Conservation (phyloP, 495 filamentous ascomycete species). For the Neurospora sp. region DNA sequence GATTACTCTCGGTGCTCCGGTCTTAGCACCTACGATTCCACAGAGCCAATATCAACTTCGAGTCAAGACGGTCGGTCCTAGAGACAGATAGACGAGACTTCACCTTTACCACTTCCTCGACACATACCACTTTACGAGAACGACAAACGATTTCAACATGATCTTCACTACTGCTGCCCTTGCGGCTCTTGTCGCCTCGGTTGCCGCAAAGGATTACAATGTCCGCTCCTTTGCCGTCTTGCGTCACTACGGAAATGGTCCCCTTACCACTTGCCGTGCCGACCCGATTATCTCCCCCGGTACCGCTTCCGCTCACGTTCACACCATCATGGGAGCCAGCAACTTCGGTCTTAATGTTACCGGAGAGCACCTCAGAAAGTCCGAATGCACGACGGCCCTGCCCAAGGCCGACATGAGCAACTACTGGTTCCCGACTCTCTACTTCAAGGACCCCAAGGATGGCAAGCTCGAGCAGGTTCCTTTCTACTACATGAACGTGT, state of each 20-base stretch:
- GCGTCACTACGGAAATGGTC: constrained; percentile 32
- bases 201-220: constrained; percentile 19
- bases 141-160: constrained; percentile 16
- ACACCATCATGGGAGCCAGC: constrained; percentile 60
- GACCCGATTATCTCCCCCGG: constrained; percentile 61
- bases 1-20: neutral
- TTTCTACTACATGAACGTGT: constrained; percentile 51
- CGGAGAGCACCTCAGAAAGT: constrained; percentile 45
- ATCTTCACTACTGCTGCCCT: constrained; percentile 18
- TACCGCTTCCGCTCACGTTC: constrained; percentile 48
- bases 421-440: constrained; percentile 70
- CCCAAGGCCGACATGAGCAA: constrained; percentile 59
- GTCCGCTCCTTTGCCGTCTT: constrained; percentile 35
- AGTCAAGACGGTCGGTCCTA: constrained; percentile 2
- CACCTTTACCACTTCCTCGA: neutral
- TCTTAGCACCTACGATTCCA: neutral
- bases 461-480: constrained; percentile 57
- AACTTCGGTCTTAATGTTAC: constrained; percentile 56
- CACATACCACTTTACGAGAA: neutral
- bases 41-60: neutral
- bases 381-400: constrained; percentile 56
- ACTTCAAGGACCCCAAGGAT: constrained; percentile 50
- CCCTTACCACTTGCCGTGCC: constrained; percentile 46
- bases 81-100: neutral
- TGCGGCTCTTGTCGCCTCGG: constrained; percentile 7